phyloP scores from a whole-genome alignment of 2,329 filamentous ascomycete genomes.

The Byssochlamys sp. region DNA sequence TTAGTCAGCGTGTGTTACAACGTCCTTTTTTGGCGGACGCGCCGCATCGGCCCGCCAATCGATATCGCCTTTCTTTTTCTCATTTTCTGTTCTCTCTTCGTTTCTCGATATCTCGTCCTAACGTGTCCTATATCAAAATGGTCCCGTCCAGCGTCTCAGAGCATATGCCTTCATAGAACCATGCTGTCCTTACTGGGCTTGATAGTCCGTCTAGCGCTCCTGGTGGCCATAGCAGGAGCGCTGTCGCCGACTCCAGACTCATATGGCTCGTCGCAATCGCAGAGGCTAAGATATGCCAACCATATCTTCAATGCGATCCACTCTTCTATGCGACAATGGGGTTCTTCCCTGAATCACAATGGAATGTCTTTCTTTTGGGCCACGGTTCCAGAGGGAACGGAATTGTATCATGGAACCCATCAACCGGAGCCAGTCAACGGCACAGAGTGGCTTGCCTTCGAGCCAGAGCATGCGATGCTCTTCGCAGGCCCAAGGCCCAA shows the following conservation, averaged over 20 bases:
- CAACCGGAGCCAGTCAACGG: slow-evolving; percentile 39
- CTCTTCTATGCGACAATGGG: slow-evolving; percentile 64
- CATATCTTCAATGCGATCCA: slow-evolving; percentile 65
- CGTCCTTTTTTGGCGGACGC: background rate
- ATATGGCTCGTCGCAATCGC: background rate
- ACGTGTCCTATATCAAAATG: background rate
- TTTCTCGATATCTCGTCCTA: background rate
- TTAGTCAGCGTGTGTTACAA: background rate
- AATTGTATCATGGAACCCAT: slow-evolving; percentile 57
- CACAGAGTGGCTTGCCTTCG: slow-evolving; percentile 66
- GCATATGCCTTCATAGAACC: background rate
- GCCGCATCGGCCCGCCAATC: background rate
- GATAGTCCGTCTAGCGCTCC: background rate
- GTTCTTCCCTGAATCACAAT: slow-evolving; percentile 63
- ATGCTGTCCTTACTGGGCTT: background rate
- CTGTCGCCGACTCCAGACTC: background rate
- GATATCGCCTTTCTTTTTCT: background rate
- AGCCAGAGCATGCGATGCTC: slow-evolving; percentile 60
- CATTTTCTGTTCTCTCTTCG: background rate
- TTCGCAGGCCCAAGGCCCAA: slow-evolving; percentile 43
- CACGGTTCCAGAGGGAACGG: slow-evolving; percentile 53
- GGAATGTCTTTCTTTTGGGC: slow-evolving; percentile 64
- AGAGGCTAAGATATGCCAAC: slow-evolving; percentile 41
- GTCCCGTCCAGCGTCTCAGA: background rate
- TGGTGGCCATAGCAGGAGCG: background rate